These are phyloP conservation scores for Lipomyces lipofer DNA, from an alignment of 805 yeast genomes.

Conservation along the genomic window DNA sequence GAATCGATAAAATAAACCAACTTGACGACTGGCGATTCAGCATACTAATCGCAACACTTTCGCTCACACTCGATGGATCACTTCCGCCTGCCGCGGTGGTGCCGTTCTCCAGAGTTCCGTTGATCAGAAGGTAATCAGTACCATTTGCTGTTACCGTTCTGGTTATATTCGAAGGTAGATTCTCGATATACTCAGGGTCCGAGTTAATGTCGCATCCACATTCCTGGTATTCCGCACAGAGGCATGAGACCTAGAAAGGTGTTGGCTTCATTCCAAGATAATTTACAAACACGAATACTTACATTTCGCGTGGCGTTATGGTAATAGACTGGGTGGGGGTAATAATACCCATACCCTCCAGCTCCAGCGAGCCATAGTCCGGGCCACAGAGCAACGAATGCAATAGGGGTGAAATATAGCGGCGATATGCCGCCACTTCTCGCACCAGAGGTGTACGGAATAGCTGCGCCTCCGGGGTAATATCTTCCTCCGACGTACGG, in stretches of 20 bases:
- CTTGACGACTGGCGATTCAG: too few relatives aligned
- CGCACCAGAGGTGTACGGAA: constrained; percentile 17
- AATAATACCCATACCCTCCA: constrained; percentile 14
- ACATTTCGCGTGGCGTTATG: constrained; percentile 8
- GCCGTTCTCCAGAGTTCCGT: constrained; percentile 22
- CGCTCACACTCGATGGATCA: too few relatives aligned
- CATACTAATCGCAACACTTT: too few relatives aligned
- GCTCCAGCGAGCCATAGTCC: constrained; percentile 17
- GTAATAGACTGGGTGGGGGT: constrained; percentile 8
- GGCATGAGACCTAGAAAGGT: constrained; percentile 8
- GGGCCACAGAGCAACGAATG: constrained; percentile 7
- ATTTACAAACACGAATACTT: too few relatives aligned
- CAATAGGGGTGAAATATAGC: constrained; percentile 3
- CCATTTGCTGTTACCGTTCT: constrained; percentile 4
- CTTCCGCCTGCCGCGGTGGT: constrained; percentile 18
- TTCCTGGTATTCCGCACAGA: constrained; percentile 16
- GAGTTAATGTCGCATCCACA: constrained; percentile 21
- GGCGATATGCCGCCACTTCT: constrained; percentile 12
- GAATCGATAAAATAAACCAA: too few relatives aligned
- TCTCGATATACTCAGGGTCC: constrained; percentile 10
- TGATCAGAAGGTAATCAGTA: constrained; percentile 13
- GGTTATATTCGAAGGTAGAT: constrained; percentile 15
- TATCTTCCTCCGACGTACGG: constrained; percentile 18
- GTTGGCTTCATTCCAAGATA: not conserved
- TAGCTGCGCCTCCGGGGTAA: constrained; percentile 20